These are phyloP conservation scores for Nigrograna mackinnonii DNA, from an alignment of 2,329 filamentous ascomycete genomes.

Conservation along the genomic window DNA sequence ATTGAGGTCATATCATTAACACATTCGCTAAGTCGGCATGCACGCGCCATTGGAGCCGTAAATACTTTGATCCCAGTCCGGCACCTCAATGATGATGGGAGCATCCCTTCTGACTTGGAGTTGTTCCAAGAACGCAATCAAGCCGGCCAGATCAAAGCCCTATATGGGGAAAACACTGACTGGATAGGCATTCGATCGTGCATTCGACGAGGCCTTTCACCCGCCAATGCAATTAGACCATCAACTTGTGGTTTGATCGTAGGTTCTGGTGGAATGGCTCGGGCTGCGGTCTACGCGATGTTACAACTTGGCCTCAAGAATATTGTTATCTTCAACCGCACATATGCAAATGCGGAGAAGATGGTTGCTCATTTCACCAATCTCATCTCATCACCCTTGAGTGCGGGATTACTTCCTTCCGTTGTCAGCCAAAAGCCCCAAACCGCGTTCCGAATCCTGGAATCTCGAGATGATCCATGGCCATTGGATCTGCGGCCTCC, in stretches of 20 bases:
- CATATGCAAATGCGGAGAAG: conserved; percentile 65
- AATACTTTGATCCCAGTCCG: conserved; percentile 77
- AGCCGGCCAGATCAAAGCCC: conserved; percentile 67
- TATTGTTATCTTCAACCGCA: conserved; percentile 76
- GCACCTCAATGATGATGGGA: conserved; percentile 59
- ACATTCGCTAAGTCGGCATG: conserved; percentile 70
- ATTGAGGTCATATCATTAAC: conserved; percentile 69
- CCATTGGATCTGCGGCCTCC: conserved; percentile 65
- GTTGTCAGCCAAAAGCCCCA: conserved; percentile 25
- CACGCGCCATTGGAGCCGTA: conserved; percentile 73
- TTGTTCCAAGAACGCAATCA: conserved; percentile 63
- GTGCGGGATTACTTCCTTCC: conserved; percentile 17
- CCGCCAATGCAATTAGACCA: conserved; percentile 62
- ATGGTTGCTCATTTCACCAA: conserved; percentile 72
- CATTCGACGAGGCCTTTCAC: conserved; percentile 72
- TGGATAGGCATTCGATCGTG: conserved; percentile 80
- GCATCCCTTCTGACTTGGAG: conserved; percentile 57
- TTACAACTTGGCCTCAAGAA: conserved; percentile 76
- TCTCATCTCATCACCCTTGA: conserved; percentile 36
- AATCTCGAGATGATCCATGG: conserved; percentile 65
- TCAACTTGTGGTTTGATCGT: conserved; percentile 58
- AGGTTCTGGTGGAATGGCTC: conserved; percentile 73
- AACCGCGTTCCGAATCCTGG: conserved; percentile 62
- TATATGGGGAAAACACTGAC: conserved; percentile 81
- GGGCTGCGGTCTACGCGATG: conserved; percentile 78